Base-by-base conservation (phyloP, 176 grass and related monocot species). In the Oryza meridionalis region DNA sequence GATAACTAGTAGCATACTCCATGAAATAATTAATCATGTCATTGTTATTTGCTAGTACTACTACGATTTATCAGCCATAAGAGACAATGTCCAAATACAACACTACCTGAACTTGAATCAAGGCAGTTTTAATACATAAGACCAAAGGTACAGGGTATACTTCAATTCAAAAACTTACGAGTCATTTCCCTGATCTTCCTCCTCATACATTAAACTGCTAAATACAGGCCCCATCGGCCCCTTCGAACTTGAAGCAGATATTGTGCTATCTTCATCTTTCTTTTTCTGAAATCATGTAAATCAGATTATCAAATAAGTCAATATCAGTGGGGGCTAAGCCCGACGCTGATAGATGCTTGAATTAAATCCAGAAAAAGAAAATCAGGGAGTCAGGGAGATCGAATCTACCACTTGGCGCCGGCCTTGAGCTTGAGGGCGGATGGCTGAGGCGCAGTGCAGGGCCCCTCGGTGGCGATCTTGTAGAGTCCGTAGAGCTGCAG, bases 381-480 rank as follows among this genome's bases (percentile, higher is more conserved):
- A 49, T 62, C 7, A 64, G 25, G 27, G 43, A 66, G 31, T 2
- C 42, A 66, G 17, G 22, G 72, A 19, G 73, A 15, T 33, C 74
- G 26, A 77, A 88, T 62, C 64, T 90, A 98, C 93, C 96, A 96
- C 79, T 99, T 99, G 69, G 96, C 93, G 38, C 93, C 89, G 84
- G 91, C 89, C 67, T 94, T 94, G 87, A 96, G 89, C 82, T 84
- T 99, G 21, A 99, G 93, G 43, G 93, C 89, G 9, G 91, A 99
- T 3, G 96, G 96, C 88, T 96, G 93, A 37, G 93, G 85, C 58
- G 88, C 81, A 21, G 90, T 94, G 83, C 96, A 99, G 16, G 93
- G 93, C 4, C 96, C 96, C 86, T 99, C 91, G 42, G 93, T 99
- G 77, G 96, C 89, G 67, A 99, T 99, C 93, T 99, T 99, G 82